Evolutionary conservation across 1,284 basidiomycete species (phyloP).

Genomic region (Golubevia sp.): DNA sequence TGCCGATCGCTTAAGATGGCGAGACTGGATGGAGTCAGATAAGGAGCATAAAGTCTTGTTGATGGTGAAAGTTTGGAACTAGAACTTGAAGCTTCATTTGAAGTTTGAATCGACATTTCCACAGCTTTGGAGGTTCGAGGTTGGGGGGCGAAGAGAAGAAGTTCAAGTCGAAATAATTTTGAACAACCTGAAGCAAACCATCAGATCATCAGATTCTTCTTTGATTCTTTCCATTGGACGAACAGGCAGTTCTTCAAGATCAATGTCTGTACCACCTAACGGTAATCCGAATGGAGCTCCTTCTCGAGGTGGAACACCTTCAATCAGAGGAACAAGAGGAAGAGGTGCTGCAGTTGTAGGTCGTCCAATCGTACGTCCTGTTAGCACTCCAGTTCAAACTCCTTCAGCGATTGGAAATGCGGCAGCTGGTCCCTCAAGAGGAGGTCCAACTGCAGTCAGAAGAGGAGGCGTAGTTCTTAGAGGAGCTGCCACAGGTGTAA

Average conservation of each 20-base stretch:
- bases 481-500: not conserved
- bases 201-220: too few species aligned
- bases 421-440: not conserved
- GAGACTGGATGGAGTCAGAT: conserved; percentile 40
- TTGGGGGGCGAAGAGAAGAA: too few species aligned
- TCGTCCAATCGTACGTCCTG: not conserved
- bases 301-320: not conserved
- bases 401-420: not conserved
- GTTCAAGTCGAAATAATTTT: too few species aligned
- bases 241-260: too few species aligned
- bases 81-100: not conserved
- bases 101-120: too few species aligned
- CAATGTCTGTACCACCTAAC: not conserved
- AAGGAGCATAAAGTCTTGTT: conserved; percentile 18
- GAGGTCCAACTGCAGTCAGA: not conserved
- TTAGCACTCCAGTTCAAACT: not conserved
- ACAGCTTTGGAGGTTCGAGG: too few species aligned
- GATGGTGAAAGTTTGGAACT: not conserved
- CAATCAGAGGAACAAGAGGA: not conserved
- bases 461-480: not conserved
- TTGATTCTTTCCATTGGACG: too few species aligned
- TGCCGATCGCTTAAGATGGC: conserved; percentile 24
- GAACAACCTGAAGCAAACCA: too few species aligned
- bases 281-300: not conserved
- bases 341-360: not conserved